phyloP scores from a whole-genome alignment of 495 filamentous ascomycete species.

The Neurospora intermedia region DNA sequence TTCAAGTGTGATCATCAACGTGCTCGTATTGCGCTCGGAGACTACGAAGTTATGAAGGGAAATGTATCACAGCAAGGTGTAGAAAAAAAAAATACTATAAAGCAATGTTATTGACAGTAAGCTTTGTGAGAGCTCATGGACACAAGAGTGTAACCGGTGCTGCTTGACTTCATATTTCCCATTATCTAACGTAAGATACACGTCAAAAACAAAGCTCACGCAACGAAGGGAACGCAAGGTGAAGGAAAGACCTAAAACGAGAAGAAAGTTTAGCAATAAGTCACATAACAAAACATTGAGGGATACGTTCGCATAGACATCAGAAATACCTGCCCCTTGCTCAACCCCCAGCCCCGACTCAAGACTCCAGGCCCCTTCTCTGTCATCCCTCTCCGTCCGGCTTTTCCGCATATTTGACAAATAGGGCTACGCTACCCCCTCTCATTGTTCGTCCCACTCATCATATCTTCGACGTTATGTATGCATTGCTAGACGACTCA shows the following conservation, averaged over 20 bases:
- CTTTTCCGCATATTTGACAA: not conserved
- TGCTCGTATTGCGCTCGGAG: not conserved
- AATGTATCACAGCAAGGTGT: not conserved
- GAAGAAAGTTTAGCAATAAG: not conserved
- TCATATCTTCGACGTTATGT: not conserved
- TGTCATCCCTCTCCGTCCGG: not conserved
- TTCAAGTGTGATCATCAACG: not conserved
- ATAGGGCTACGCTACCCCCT: not conserved
- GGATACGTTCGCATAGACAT: not conserved
- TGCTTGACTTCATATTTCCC: not conserved
- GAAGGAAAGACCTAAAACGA: not conserved
- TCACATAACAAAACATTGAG: not conserved
- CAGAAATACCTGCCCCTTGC: not conserved
- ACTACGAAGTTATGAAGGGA: not conserved
- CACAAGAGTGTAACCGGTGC: not conserved
- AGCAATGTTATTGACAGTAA: not conserved
- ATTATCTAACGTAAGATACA: not conserved
- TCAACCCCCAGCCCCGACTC: not conserved
- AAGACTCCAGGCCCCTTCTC: not conserved
- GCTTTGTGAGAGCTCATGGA: not conserved
- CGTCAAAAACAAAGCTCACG: not conserved
- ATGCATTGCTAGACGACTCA: not conserved
- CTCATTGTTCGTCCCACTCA: not conserved
- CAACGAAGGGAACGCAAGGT: not conserved
- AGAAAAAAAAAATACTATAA: not conserved